A percentile compares a stretch with the other conserved stretches of the same genome.
These are phyloP conservation scores for Solanum pimpinellifolium DNA, from an alignment of 257 asterid genomes.

Conservation along the genomic window DNA sequence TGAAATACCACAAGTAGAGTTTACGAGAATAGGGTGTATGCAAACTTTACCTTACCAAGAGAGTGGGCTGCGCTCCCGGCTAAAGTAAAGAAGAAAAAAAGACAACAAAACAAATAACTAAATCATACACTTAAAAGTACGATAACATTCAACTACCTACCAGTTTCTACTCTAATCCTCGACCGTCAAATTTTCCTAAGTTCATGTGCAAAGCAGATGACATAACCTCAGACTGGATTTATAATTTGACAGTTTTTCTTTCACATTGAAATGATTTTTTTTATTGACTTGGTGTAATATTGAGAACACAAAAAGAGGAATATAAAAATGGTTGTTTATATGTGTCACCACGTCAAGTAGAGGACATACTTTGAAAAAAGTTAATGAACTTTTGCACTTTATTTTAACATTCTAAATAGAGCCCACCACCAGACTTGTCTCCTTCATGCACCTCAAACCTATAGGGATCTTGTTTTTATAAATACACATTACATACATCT, in stretches of 20 bases:
- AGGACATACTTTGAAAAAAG: not conserved
- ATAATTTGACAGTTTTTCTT: not conserved
- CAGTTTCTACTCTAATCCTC: not conserved
- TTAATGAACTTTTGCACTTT: constrained; percentile 41
- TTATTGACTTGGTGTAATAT: not conserved
- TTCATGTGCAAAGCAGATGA: not conserved
- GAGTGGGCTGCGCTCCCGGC: not conserved
- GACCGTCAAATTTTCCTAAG: not conserved
- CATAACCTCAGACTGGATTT: not conserved
- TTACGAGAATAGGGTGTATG: rapidly evolving
- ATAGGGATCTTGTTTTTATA: constrained; percentile 21
- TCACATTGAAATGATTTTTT: not conserved
- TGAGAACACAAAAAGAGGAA: not conserved
- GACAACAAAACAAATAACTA: too few relatives aligned
- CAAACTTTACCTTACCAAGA: not conserved
- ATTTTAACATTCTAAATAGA: constrained; percentile 20
- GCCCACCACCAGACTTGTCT: constrained; percentile 60
- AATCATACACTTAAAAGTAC: too few relatives aligned
- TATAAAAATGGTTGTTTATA: not conserved
- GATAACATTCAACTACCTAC: not conserved
- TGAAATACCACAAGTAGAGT: too few relatives aligned
- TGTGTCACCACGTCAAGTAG: not conserved
- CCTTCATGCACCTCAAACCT: constrained; percentile 11
- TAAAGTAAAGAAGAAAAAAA: too few relatives aligned
- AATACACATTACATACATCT: constrained; percentile 11